phyloP scores from a whole-genome alignment of 345 rosid genomes.

The Eucalyptus guilfoylei region DNA sequence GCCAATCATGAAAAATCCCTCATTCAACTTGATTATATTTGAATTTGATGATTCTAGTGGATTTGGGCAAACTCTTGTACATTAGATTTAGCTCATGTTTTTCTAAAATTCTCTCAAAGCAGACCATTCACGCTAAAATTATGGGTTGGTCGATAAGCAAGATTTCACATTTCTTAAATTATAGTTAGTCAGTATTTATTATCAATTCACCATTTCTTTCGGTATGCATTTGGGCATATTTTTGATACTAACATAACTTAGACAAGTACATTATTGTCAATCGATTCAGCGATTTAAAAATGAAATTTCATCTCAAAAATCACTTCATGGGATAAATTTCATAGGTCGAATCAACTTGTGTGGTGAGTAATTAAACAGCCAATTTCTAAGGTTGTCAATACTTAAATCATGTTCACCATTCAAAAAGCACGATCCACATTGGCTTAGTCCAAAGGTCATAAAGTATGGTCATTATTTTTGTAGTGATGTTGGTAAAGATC shows the following conservation, averaged over 20 bases:
- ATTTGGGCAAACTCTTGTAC: neutral
- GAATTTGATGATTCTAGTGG: neutral
- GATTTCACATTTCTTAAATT: neutral
- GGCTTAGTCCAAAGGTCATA: neutral
- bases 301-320: neutral
- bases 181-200: neutral
- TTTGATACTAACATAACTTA: neutral
- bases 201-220: neutral
- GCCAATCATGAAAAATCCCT: neutral
- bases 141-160: neutral
- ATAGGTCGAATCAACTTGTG: neutral
- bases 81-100: neutral
- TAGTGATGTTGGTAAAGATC: neutral
- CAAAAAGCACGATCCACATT: neutral
- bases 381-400: neutral
- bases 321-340: neutral
- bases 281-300: neutral
- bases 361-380: neutral
- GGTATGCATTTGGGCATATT: neutral
- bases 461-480: neutral
- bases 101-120: neutral
- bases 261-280: neutral
- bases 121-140: neutral
- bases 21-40: neutral
- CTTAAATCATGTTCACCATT: neutral